phyloP scores from a whole-genome alignment of 2,329 filamentous ascomycete genomes.

The Aureobasidium sp. region DNA sequence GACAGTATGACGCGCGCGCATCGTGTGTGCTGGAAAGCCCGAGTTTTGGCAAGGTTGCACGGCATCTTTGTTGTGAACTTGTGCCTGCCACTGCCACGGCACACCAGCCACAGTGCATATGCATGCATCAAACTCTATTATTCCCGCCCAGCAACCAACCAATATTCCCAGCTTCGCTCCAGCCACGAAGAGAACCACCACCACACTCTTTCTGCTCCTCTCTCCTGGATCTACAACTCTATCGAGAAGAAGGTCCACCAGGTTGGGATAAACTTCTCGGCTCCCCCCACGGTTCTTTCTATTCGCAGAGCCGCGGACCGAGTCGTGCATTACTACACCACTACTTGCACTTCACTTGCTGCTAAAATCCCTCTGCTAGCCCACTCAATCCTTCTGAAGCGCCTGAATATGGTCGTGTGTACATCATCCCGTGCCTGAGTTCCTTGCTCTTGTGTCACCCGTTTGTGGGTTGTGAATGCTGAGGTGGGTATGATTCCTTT shows the following conservation, averaged over 20 bases:
- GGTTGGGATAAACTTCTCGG: not conserved
- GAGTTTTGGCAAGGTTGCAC: not conserved
- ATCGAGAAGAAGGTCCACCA: not conserved
- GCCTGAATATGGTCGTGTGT: not conserved
- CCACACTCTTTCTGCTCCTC: not conserved
- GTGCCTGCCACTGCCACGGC: not conserved
- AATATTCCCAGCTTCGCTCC: not conserved
- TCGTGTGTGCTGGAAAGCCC: not conserved
- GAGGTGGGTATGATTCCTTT: not conserved
- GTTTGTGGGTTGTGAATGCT: not conserved
- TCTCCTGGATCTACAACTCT: not conserved
- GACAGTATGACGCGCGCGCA: not conserved
- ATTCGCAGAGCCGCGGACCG: constrained; percentile 5
- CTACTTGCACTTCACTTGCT: not conserved
- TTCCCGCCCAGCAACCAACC: constrained; percentile 4
- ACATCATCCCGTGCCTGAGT: constrained; percentile 1
- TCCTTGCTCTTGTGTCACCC: not conserved
- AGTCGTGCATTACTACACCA: not conserved
- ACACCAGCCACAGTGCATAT: constrained; percentile 4
- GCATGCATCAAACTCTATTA: constrained; percentile 8
- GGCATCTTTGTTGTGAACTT: not conserved
- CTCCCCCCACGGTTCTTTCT: constrained; percentile 1
- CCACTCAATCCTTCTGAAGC: not conserved
- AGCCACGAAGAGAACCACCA: not conserved
- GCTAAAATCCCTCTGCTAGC: not conserved